These are phyloP conservation scores for Fraxinus albicans DNA, from an alignment of 305 asterid genomes.

Conservation along the genomic window DNA sequence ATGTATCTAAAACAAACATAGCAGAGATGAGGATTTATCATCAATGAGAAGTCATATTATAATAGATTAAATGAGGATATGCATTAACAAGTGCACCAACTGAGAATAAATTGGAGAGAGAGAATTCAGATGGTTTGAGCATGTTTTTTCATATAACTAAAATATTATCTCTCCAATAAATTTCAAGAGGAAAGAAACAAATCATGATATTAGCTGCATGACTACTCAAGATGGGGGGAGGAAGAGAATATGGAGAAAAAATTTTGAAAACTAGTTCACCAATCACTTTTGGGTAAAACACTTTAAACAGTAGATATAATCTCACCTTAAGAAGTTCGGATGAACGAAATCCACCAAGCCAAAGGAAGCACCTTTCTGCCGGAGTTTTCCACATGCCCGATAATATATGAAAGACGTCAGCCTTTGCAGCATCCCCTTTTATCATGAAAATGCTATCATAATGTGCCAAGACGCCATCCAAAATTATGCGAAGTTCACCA, in stretches of 20 bases:
- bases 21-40: not conserved
- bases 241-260: not conserved
- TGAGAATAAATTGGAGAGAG: not conserved
- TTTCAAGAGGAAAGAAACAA: not conserved
- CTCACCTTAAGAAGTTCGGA: not conserved
- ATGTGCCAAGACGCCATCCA: not conserved
- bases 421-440: conserved; percentile 1
- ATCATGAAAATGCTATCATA: conserved; percentile 2
- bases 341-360: conserved; percentile 4
- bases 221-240: not conserved
- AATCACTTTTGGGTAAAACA: not conserved
- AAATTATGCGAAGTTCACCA: not conserved
- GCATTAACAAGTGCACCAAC: not conserved
- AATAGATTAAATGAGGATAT: not conserved
- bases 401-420: not conserved
- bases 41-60: not conserved
- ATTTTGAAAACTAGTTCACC: not conserved
- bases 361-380: conserved; percentile 5
- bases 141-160: not conserved
- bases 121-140: not conserved
- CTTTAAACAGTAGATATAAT: not conserved
- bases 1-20: not conserved
- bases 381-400: conserved; percentile 4
- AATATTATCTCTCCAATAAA: not conserved
- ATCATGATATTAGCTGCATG: not conserved